Evolutionary conservation across 495 filamentous ascomycete genomes (phyloP), one percentile per base, ranked within the genome.

Genomic region (Penicillium turbatum): DNA sequence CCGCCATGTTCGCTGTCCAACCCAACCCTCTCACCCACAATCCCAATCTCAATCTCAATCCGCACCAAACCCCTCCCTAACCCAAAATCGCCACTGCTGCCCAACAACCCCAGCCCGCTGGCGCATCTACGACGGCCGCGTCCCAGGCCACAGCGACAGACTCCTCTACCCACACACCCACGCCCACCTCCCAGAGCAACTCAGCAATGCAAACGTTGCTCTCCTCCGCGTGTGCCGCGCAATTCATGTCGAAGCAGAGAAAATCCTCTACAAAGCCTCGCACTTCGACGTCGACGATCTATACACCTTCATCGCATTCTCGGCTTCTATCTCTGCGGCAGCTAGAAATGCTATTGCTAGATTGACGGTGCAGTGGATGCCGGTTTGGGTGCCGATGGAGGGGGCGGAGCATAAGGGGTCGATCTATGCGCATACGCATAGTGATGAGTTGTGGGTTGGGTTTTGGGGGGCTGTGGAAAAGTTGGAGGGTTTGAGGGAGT

Each of bases 151-250:
- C 40, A 35, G 34, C n/a, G 59, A 71, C 27, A 54, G 53, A 47
- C 63, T 71, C 32, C 60, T 76, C 26, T 75, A 76, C 57, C 71
- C 73, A 16, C 73, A 76, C 47, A 72, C 73, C 0, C 65, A 74
- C 27, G 45, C 59, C 1, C 15, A 35, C 4, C 69, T 74, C 24
- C 69, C 73, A 0, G n/a, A 37, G 9, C 2, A 15, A 0, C 63
- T 76, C 1, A 65, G 60, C 45, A 62, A 64, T 39, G 57, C 61
- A 0, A 42, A 58, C 13, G 21, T 55, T 13, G 19, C 64, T 3
- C 66, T 79, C 10, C 68, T 78, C 6, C 66, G 61, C 6, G 73
- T 71, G 48, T 75, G 75, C 54, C 69, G 67, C 8, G 54, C 66
- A 26, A 65, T 78, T 56, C 72, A 78, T 62, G 56, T 59, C 60